Conservation (phyloP, 352 stramenopile species). For the Phytophthora nicotianae region DNA sequence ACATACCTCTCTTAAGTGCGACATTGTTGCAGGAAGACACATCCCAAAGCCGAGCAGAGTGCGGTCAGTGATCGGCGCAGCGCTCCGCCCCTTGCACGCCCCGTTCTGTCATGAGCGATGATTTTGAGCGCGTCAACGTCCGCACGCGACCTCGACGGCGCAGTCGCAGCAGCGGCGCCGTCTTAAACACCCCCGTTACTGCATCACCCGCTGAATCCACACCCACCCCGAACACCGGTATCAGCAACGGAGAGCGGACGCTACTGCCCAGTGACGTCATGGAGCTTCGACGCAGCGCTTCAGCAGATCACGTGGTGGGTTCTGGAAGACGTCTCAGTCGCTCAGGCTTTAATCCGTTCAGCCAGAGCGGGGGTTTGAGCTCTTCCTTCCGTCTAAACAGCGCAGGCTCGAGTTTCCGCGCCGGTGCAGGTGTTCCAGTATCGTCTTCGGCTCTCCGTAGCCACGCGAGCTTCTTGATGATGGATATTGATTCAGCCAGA, state of each 20-base stretch:
- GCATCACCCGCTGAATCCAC: slow-evolving; percentile 21
- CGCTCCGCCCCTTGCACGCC: slow-evolving; percentile 5
- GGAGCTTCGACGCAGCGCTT: slow-evolving; percentile 47
- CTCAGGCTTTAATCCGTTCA: slow-evolving; percentile 33
- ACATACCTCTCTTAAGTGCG: slow-evolving; percentile 1
- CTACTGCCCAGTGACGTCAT: slow-evolving; percentile 41
- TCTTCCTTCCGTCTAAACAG: slow-evolving; percentile 37
- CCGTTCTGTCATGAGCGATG: slow-evolving; percentile 28
- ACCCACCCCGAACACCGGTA: neutral
- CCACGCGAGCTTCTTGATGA: slow-evolving; percentile 56
- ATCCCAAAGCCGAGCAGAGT: slow-evolving; percentile 11
- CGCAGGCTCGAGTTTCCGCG: slow-evolving; percentile 28
- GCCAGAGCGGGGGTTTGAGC: slow-evolving; percentile 24
- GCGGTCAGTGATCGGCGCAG: slow-evolving; percentile 1
- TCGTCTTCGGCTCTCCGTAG: slow-evolving; percentile 40
- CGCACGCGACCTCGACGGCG: slow-evolving; percentile 32
- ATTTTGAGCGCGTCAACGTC: slow-evolving; percentile 23
- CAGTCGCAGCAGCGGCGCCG: slow-evolving; percentile 87
- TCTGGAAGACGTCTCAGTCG: slow-evolving; percentile 36
- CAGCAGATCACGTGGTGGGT: slow-evolving; percentile 32
- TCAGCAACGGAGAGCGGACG: slow-evolving; percentile 19
- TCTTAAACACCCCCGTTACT: slow-evolving; percentile 78
- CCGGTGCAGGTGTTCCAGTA: slow-evolving; percentile 32
- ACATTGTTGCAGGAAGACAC: slow-evolving; percentile 16
- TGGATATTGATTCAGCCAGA: slow-evolving; percentile 53